phyloP scores from a whole-genome alignment of 768 basidiomycete genomes.

The Suillus subaureus region DNA sequence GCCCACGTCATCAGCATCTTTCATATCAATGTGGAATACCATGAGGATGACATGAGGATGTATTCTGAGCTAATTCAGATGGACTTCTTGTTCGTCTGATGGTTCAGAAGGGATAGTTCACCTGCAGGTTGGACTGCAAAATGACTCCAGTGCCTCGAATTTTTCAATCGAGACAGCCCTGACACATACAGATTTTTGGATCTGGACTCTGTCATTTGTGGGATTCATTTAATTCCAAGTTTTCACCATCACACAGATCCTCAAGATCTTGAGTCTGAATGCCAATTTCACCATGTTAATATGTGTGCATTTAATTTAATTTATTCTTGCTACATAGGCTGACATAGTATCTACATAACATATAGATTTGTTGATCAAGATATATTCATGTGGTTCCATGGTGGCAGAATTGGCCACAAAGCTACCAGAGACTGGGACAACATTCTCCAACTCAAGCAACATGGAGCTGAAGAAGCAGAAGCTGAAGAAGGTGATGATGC shows the following conservation, averaged over 20 bases:
- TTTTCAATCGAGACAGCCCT: slow-evolving; percentile 28
- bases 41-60: neutral
- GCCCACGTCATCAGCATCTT: slow-evolving; percentile 29
- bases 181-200: slow-evolving; percentile 48
- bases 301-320: slow-evolving; percentile 15
- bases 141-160: slow-evolving; percentile 40
- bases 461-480: neutral
- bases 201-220: slow-evolving; percentile 40
- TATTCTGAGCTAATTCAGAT: slow-evolving; percentile 18
- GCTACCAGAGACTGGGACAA: neutral
- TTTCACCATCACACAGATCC: slow-evolving; percentile 26
- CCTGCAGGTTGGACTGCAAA: slow-evolving; percentile 27
- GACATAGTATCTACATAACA: neutral
- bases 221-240: slow-evolving; percentile 43
- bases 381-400: slow-evolving; percentile 39
- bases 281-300: slow-evolving; percentile 32
- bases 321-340: neutral
- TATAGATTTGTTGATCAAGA: slow-evolving; percentile 37
- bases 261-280: slow-evolving; percentile 26
- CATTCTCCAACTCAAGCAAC: neutral
- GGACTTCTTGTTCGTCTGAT: slow-evolving; percentile 45
- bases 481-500: neutral
- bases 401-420: slow-evolving; percentile 34
- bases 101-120: slow-evolving; percentile 35
- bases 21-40: slow-evolving; percentile 13